Conservation (phyloP, 768 basidiomycete genomes). For the Lactifluus volemus region DNA sequence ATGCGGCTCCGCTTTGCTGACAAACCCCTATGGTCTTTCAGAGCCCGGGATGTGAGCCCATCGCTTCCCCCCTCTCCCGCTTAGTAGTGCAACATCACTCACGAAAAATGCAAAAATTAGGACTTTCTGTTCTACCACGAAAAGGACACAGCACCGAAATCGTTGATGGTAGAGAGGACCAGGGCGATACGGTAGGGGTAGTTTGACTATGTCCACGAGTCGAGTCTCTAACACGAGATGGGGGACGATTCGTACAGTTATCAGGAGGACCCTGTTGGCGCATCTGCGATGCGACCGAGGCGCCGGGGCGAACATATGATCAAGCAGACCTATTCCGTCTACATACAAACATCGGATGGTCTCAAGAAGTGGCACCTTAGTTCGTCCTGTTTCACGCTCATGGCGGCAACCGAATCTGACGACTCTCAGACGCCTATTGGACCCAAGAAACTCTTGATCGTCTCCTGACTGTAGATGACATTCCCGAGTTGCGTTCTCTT, state of each 20-base stretch:
- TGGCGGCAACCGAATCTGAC: background rate
- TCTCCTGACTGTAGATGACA: slow-evolving; percentile 51
- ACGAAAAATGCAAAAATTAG: slow-evolving; percentile 15
- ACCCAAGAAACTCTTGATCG: slow-evolving; percentile 51
- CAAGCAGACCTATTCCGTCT: slow-evolving; percentile 35
- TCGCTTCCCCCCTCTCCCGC: background rate
- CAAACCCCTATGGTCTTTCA: background rate
- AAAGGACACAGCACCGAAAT: slow-evolving; percentile 27
- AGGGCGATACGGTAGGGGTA: slow-evolving; percentile 22
- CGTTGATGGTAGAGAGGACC: slow-evolving; percentile 22
- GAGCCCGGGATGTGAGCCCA: slow-evolving; percentile 16
- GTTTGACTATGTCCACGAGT: background rate
- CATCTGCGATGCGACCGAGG: slow-evolving; percentile 16
- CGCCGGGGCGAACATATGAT: slow-evolving; percentile 23
- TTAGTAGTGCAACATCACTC: background rate
- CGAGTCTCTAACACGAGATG: background rate
- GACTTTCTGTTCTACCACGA: slow-evolving; percentile 35
- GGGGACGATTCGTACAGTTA: slow-evolving; percentile 16
- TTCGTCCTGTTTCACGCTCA: slow-evolving; percentile 17
- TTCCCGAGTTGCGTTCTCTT: slow-evolving; percentile 44
- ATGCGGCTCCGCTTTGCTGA: background rate
- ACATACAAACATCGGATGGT: slow-evolving; percentile 25
- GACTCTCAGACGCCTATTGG: slow-evolving; percentile 61
- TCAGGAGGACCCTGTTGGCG: slow-evolving; percentile 20
- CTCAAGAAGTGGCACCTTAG: slow-evolving; percentile 33